A percentile compares a stretch with the other conserved stretches of the same genome.
Conservation (phyloP, 306 rosid genomes). For the Ochetophila trinervis region DNA sequence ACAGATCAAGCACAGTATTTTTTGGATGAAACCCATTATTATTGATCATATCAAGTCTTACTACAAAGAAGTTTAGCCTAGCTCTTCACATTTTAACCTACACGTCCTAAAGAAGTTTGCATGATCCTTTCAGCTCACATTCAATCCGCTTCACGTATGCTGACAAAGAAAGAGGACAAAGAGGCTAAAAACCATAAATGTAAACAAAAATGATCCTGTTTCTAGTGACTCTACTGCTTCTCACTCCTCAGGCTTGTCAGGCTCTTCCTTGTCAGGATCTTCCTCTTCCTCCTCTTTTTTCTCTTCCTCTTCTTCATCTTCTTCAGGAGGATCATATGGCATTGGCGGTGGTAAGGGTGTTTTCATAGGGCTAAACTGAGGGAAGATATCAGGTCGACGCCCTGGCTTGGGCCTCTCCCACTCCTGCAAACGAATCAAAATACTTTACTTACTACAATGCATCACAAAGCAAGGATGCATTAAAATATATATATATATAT, state of each 20-base stretch:
- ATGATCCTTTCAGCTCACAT: no score
- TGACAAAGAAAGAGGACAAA: no score
- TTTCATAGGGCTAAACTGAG: constrained; percentile 44
- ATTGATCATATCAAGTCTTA: no score
- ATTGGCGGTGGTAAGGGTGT: constrained; percentile 40
- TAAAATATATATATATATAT: no score
- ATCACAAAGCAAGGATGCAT: neutral
- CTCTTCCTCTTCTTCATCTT: constrained; percentile 52
- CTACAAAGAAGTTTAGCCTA: neutral
- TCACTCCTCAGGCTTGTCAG: constrained; percentile 11
- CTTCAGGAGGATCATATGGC: constrained; percentile 46
- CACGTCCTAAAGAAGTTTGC: no score
- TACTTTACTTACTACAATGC: neutral
- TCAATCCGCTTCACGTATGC: no score
- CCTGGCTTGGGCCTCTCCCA: constrained; percentile 45
- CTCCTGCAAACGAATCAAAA: constrained; percentile 26
- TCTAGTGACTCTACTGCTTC: no score
- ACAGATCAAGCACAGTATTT: no score
- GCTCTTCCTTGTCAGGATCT: constrained; percentile 34
- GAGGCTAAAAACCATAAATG: no score
- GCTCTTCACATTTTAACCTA: no score
- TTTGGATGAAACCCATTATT: no score
- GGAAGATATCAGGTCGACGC: constrained; percentile 38
- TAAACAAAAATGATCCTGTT: no score
- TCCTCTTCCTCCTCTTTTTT: constrained; percentile 33